Evolutionary conservation across 2,329 filamentous ascomycete species (phyloP).

Genomic region (Epichloe baconii): DNA sequence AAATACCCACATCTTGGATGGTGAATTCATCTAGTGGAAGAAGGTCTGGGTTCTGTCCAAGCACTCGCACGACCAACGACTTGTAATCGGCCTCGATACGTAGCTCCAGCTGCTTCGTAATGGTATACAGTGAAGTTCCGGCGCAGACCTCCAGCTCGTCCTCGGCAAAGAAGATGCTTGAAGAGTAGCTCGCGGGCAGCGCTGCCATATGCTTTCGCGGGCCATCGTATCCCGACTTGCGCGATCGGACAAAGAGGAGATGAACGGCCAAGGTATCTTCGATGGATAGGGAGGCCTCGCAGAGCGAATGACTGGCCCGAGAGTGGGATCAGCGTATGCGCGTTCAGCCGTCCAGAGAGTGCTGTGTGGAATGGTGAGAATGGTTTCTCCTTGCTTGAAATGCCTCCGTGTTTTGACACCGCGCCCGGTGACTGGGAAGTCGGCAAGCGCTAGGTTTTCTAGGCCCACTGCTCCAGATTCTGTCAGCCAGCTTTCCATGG

Average conservation of each 20-base stretch:
- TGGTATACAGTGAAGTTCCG: conserved; percentile 19
- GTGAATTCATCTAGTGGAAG: conserved; percentile 20
- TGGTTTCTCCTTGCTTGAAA: conserved; percentile 20
- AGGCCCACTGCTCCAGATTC: conserved; percentile 17
- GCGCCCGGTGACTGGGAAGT: conserved; percentile 20
- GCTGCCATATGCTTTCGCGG: conserved; percentile 15
- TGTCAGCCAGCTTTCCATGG: conserved; percentile 22
- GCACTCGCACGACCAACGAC: conserved; percentile 14
- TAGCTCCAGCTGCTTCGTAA: conserved; percentile 18
- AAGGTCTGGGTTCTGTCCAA: conserved; percentile 18
- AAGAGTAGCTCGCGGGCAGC: conserved; percentile 19
- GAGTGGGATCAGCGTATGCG: conserved; percentile 19
- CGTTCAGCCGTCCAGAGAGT: conserved; percentile 20
- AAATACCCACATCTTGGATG: conserved; percentile 18
- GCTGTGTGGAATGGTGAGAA: conserved; percentile 19
- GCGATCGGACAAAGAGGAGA: conserved; percentile 21
- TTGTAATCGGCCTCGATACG: conserved; percentile 18
- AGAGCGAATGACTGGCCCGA: conserved; percentile 19
- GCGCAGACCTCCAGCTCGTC: conserved; percentile 21
- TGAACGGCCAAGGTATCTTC: conserved; percentile 21
- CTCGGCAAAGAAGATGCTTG: conserved; percentile 22
- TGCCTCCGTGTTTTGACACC: conserved; percentile 16
- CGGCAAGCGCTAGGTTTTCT: conserved; percentile 18
- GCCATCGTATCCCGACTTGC: conserved; percentile 19
- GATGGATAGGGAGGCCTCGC: conserved; percentile 17